Evolutionary conservation across 306 rosid genomes (phyloP).

Genomic region (Cyamopsis tetragonoloba): DNA sequence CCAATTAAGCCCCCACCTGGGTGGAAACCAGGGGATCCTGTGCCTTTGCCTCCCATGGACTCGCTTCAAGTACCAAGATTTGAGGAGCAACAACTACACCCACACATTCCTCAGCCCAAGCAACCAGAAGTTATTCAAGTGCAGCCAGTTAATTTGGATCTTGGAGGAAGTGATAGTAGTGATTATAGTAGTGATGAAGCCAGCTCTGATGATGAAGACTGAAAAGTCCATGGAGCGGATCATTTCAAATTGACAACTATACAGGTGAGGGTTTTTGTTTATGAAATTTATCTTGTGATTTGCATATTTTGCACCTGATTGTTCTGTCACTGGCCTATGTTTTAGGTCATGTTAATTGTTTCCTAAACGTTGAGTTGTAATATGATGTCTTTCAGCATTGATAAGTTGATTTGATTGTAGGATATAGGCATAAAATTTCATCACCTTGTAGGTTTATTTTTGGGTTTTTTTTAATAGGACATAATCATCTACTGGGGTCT

Average conservation of each 20-base stretch:
- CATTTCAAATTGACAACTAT: neutral
- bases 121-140: slow-evolving; percentile 79
- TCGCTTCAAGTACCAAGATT: slow-evolving; percentile 57
- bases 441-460: neutral
- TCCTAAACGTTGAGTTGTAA: neutral
- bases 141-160: slow-evolving; percentile 82
- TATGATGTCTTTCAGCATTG: neutral
- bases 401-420: neutral
- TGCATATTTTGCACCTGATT: neutral
- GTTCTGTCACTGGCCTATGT: slow-evolving; percentile 19
- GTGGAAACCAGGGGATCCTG: slow-evolving; percentile 97
- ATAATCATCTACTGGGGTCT: neutral
- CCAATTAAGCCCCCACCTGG: slow-evolving; percentile 89
- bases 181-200: slow-evolving; percentile 86
- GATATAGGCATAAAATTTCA: neutral
- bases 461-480: neutral
- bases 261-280: slow-evolving; percentile 9
- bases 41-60: slow-evolving; percentile 67
- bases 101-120: slow-evolving; percentile 53
- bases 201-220: slow-evolving; percentile 81
- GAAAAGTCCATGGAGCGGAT: slow-evolving; percentile 17
- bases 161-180: slow-evolving; percentile 79
- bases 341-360: neutral
- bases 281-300: neutral
- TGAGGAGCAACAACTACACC: slow-evolving; percentile 55